Base-by-base conservation (phyloP, 441 rosid species). In the Dalechampia spathulata region DNA sequence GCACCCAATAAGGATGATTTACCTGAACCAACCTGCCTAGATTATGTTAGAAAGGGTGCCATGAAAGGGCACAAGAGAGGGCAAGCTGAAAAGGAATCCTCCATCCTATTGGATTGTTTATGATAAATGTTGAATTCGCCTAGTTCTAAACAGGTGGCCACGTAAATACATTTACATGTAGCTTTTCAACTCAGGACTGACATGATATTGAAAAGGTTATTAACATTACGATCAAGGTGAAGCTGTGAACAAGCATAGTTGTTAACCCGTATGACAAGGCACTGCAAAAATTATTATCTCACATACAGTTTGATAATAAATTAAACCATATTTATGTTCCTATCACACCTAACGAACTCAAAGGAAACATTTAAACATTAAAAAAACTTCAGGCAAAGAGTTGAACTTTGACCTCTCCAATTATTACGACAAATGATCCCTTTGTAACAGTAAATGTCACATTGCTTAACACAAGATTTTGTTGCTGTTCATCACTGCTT, bases 1-100 rank as follows among this genome's bases (percentile, higher is more conserved):
- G 86, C 77, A 75, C 78, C 73, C 69, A 92, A 63, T 72, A 92
- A 73, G 49, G 99, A 89, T 62, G 99, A 89, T 78, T 92, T 89
- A 55, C 99, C 99, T 41, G 97, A 89, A 62, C 99, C 97, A 52
- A 92, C 99, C 99, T 92, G 81, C 65, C 75, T 47, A 59, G 37
- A 36, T 13, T 5, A 36, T 36, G 54, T 20, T 30, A 30, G 34
- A 4, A 49, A 66, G 59, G 49, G 52, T 55, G 66, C 55, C 37
- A 23, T 36, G 62, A 41, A 64, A 38, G 25, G 26, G 11, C 34
- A 10, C 4, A 55, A 27, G 15, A 47, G 36, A 57, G 37, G 40
- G 64, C 16, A 59, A 6, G 11, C 25, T 28, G 48, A 38, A 38
- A 63, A 51, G 55, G 16, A 36, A 52, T 53, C 11, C 23, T 36